Evolutionary conservation across 2,329 filamentous ascomycete genomes (phyloP).

Genomic region (Parafenestella ontariensis): DNA sequence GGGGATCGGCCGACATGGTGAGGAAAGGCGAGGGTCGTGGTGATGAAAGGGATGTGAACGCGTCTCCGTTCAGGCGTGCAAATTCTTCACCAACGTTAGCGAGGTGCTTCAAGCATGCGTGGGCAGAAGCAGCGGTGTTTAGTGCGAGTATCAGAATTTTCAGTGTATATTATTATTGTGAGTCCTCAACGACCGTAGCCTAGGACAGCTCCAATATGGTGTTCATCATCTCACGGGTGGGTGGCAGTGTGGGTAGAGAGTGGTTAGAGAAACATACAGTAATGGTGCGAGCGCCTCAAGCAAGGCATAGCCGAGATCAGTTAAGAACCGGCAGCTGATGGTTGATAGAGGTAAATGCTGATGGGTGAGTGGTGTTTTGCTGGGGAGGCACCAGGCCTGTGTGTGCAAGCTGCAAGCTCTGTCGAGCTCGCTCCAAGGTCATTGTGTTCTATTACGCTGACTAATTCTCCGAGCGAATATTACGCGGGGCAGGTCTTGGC

Average conservation of each 20-base stretch:
- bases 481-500: constrained; percentile 10
- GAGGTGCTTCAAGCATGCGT: constrained; percentile 4
- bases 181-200: constrained; percentile 58
- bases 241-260: constrained; percentile 2
- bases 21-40: not conserved
- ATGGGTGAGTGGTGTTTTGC: constrained; percentile 1
- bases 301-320: constrained; percentile 6
- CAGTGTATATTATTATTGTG: constrained; percentile 51
- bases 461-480: constrained; percentile 16
- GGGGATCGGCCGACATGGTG: constrained; percentile 55
- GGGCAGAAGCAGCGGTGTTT: constrained; percentile 13
- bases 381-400: constrained; percentile 20
- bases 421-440: constrained; percentile 16
- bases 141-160: constrained; percentile 49
- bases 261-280: constrained; percentile 21
- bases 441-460: constrained; percentile 13
- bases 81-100: constrained; percentile 38
- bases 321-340: constrained; percentile 3
- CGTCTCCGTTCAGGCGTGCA: constrained; percentile 22
- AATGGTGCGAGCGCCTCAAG: not conserved
- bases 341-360: too few relatives aligned
- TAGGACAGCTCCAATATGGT: constrained; percentile 82
- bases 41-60: constrained; percentile 1
- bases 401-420: not conserved
- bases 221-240: constrained; percentile 60